phyloP scores from a whole-genome alignment of 345 rosid genomes.

The Bruguiera gymnorhiza region DNA sequence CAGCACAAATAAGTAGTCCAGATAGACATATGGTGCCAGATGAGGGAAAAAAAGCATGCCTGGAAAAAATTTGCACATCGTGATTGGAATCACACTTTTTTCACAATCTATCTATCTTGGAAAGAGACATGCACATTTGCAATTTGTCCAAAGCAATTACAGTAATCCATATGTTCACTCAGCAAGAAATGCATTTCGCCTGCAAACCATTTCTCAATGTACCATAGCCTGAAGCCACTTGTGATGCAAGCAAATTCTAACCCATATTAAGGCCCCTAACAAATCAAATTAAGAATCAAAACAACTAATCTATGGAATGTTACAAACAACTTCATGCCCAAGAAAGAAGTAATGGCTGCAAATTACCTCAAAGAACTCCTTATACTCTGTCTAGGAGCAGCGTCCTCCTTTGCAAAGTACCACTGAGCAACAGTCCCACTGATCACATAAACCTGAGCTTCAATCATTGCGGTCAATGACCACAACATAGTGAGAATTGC shows the following conservation, averaged over 20 bases:
- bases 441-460: slow-evolving; percentile 85
- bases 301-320: background rate
- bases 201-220: background rate
- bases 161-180: background rate
- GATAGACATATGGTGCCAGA: slow-evolving; percentile 87
- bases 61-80: slow-evolving; percentile 20
- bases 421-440: slow-evolving; percentile 84
- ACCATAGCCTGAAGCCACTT: background rate
- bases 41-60: slow-evolving; percentile 87
- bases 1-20: slow-evolving; percentile 66
- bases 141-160: background rate
- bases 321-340: too few species aligned
- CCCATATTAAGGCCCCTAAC: background rate
- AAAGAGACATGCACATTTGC: too few species aligned
- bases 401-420: slow-evolving; percentile 79
- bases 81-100: background rate
- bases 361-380: slow-evolving; percentile 77
- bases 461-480: slow-evolving; percentile 74
- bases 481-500: slow-evolving; percentile 83
- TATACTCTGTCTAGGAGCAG: slow-evolving; percentile 54
- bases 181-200: background rate
- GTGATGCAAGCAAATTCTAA: background rate
- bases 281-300: background rate
- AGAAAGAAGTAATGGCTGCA: background rate
- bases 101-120: background rate